Base-by-base conservation (phyloP, 192 early-diverging fungal genomes). In the Diversispora epigaea region DNA sequence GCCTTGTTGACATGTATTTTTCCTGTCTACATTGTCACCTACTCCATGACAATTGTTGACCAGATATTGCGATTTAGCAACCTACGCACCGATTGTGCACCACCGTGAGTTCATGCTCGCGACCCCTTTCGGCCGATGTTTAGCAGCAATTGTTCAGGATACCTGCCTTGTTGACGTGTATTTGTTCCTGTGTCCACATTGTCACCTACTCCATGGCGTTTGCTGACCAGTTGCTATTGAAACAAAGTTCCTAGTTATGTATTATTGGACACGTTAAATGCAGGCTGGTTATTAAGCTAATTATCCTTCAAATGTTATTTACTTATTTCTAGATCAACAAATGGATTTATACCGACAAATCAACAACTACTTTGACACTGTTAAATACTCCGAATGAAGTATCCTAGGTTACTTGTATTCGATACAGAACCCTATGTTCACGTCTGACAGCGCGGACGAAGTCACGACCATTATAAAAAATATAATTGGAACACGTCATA, bases 91-190 rank as follows among this genome's bases (percentile, higher is more conserved):
- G 68, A 70, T 50, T 70, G 68, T 55, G 68, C 68, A 70, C 50
- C 68, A 70, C 68, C 68, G 68, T 56, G 19, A 66, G 64, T 47
- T 66, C 64, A 66, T 55, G 52, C 50, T 70, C 52, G 50, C 68
- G 68, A 70, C 68, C 68, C 21, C 68, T 70, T 70, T 70, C 68
- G 68, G 68, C 50, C 39, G 68, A 70, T 70, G 68, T 56, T 70
- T 70, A n/a, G 68, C 50, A 25, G 50, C 68, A 70, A 41, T n/a
- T 54, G 52, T n/a, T 70, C 68, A 55, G 68, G 68, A 70, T 70
- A 70, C 25, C 68, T 70, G 68, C 50, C 39, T 55, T 70, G 50
- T 32, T 70, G 68, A 56, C 68, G 19, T n/a, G 56, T 57, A 57
- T 57, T 57, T 57, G 56, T 45, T 49, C 50, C 11, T 69, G 47